Base-by-base conservation (phyloP, 2,329 filamentous ascomycete genomes). In the Hortaea werneckii region DNA sequence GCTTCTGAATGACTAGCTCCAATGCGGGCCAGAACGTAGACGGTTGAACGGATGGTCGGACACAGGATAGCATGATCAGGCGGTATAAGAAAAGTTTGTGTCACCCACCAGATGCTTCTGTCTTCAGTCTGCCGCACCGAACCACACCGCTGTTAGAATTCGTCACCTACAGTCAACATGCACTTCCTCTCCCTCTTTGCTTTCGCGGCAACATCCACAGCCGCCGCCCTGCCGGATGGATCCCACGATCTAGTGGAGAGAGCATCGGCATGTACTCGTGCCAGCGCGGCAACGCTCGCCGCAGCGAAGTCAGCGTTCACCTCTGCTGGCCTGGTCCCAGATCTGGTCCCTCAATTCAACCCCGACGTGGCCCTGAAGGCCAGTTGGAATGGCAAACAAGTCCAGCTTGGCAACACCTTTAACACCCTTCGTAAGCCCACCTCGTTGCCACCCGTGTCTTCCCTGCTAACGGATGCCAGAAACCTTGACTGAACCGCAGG, bases 361-460 rank as follows among this genome's bases (percentile, higher is more conserved):
- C 56, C 56, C 3, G 50, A 39, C 4, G 37, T 48, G 12, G 45
- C 41, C 6, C 47, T 58, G 39, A 29, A 45, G 6, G 54, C 47
- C 5, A 32, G 40, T 26, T 56, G 53, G 41, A 43, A 38, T 29
- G 43, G 44, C 40, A 56, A 55, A 43, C 35, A 48, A n/a, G 51
- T 58, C 34, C 41, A 50, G 7, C 41, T 54, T 5, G 56, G 56
- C 13, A 56, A 54, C 32, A 48, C 39, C 6, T 58, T 58, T 45
- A 50, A 40, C n/a, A 48, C 48, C n/a, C 12, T 46, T 9, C 49
- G 52, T 54, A 40, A 40, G 45, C 40, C 5, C 13, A 13, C 5
- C 1, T n/a, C 1, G 29, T 9, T 38, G 50, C 9, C 8, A 28
- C 49, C 54, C 53, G 56, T 37, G 58, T 55, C 13, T 35, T n/a